Evolutionary conservation across 768 basidiomycete species (phyloP), one percentile per base, ranked within the genome.

Genomic region (Lentinula guzmanii): DNA sequence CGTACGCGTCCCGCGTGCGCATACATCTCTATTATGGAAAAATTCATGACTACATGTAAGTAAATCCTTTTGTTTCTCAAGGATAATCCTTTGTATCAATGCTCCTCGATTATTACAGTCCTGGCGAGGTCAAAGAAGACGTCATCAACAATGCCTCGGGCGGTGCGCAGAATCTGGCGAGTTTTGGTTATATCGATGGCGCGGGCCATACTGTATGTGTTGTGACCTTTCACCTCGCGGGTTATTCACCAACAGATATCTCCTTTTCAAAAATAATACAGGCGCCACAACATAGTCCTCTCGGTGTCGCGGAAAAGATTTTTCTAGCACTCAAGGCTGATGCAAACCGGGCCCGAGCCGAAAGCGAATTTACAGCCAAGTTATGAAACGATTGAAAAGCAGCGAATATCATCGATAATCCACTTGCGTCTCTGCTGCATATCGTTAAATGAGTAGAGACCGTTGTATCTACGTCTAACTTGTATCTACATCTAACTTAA

Each of bases 11-110:
- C 52, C 70, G 68, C 3, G 51, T 76, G 4, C 79, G 78, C 0
- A 73, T 77, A 1, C 82, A 84, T 62, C 61, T 82, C 33, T 75
- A 82, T 41, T 82, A 78, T 61, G 82, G 81, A 18, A 75, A 69
- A 0, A 72, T 76, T 6, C 72, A 80, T 59, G 81, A 83, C 62
- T 75, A 76, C 62, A 48, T 79, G 78, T 79, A 63, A 43, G 75
- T 66, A 39, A 21, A 45, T 21, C 7, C 6, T 28, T 37, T 18
- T 28, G 4, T 16, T 34, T 9, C 24, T n/a, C 2, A 33, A 34
- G 21, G 10, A 10, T 37, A n/a, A 55, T 24, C 21, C 16, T 16
- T 16, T 8, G 24, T 31, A 21, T 21, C 24, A 13, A 28, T 41
- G 2, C 53, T 39, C 6, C 16, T 37, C 18, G 21, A 15, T 21